Evolutionary conservation across 441 rosid species (phyloP).

Genomic region (Geranium incanum): DNA sequence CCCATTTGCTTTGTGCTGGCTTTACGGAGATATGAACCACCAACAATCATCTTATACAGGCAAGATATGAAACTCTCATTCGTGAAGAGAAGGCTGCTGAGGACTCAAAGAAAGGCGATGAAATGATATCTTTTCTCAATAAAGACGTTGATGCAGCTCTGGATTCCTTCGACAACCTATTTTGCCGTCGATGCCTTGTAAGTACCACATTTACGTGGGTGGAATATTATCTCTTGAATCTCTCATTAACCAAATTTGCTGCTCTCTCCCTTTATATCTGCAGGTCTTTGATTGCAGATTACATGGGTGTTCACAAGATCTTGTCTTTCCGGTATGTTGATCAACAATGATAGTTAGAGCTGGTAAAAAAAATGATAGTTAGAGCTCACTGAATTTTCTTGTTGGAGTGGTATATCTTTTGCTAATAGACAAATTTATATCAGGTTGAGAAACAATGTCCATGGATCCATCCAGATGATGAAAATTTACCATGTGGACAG

Average conservation of each 20-base stretch:
- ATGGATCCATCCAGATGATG: constrained; percentile 55
- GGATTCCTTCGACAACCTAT: constrained; percentile 95
- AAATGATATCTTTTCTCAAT: constrained; percentile 44
- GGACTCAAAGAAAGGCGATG: constrained; percentile 41
- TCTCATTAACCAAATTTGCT: constrained; percentile 9
- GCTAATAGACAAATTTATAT: constrained; percentile 15
- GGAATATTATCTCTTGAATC: not conserved
- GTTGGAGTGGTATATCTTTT: constrained; percentile 21
- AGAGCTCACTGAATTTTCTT: constrained; percentile 12
- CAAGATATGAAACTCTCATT: constrained; percentile 68
- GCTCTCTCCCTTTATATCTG: constrained; percentile 21
- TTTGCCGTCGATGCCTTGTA: constrained; percentile 97
- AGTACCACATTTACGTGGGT: constrained; percentile 19
- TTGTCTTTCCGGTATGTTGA: constrained; percentile 77
- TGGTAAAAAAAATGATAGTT: constrained; percentile 17
- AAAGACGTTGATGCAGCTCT: constrained; percentile 97
- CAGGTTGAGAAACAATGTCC: constrained; percentile 82
- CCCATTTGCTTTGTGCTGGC: constrained; percentile 79
- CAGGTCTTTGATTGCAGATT: constrained; percentile 98
- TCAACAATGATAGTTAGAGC: constrained; percentile 20
- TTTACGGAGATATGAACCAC: constrained; percentile 95
- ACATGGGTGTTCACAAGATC: constrained; percentile 99
- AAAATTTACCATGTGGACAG: constrained; percentile 64
- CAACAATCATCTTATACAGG: constrained; percentile 99
- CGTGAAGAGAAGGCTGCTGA: constrained; percentile 48